Conservation (phyloP, 257 asterid species). For the Solanum bulbocastanum region DNA sequence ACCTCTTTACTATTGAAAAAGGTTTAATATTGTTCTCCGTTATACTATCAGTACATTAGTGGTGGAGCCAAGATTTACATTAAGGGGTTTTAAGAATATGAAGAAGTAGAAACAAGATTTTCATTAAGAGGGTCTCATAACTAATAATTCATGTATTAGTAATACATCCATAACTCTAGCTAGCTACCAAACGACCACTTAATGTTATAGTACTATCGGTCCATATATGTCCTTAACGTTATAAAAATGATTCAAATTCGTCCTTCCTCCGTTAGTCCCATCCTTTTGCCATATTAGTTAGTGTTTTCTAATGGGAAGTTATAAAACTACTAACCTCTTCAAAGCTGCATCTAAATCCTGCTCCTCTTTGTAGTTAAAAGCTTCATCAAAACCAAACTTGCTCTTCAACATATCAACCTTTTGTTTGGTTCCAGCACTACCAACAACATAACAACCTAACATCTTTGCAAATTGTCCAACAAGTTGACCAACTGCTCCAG, state of each 20-base stretch:
- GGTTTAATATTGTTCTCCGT: not conserved
- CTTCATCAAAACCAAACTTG: slow-evolving; percentile 24
- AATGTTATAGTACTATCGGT: not conserved
- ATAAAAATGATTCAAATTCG: too few species aligned
- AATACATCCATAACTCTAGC: not conserved
- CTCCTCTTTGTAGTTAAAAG: slow-evolving; percentile 31
- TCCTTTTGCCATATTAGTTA: too few species aligned
- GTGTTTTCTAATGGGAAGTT: not conserved
- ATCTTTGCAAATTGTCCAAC: slow-evolving; percentile 18
- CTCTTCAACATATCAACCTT: slow-evolving; percentile 16
- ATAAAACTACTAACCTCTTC: slow-evolving; percentile 4
- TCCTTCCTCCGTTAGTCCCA: too few species aligned
- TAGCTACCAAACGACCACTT: not conserved
- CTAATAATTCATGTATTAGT: too few species aligned
- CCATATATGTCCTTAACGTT: not conserved
- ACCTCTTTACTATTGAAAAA: not conserved
- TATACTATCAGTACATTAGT: not conserved
- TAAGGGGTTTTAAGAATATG: not conserved
- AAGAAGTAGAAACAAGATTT: not conserved
- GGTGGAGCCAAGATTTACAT: too few species aligned
- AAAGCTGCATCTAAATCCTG: slow-evolving; percentile 13
- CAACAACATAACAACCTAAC: slow-evolving; percentile 12
- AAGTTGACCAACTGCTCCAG: slow-evolving; percentile 17
- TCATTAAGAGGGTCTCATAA: not conserved
- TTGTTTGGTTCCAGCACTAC: slow-evolving; percentile 15